phyloP scores from a whole-genome alignment of 2,329 filamentous ascomycete genomes.

The Stagonosporopsis rhizophila region DNA sequence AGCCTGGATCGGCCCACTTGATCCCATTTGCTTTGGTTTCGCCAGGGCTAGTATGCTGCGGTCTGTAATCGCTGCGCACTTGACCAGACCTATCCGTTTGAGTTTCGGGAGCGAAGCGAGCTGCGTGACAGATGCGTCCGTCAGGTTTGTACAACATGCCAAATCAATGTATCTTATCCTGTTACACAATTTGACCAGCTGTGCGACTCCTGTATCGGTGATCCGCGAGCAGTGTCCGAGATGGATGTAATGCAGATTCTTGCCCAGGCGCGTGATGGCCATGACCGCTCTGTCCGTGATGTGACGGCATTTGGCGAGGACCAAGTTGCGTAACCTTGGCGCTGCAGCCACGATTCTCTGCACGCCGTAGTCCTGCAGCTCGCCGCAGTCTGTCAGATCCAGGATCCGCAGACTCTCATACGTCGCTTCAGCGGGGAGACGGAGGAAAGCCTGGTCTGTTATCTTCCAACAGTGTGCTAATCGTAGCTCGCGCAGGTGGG shows the following conservation, averaged over 20 bases:
- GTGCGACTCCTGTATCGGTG: slow-evolving; percentile 86
- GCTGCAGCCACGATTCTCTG: slow-evolving; percentile 86
- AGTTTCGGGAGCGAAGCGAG: slow-evolving; percentile 89
- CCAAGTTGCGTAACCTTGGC: slow-evolving; percentile 87
- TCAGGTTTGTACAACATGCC: slow-evolving; percentile 90
- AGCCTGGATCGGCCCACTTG: slow-evolving; percentile 63
- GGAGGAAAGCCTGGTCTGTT: slow-evolving; percentile 86
- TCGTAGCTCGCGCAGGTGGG: slow-evolving; percentile 86
- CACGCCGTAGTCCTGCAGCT: slow-evolving; percentile 84
- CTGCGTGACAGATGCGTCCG: slow-evolving; percentile 83
- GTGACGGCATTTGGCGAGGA: slow-evolving; percentile 91
- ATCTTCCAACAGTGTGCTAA: slow-evolving; percentile 85
- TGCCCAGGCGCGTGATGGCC: slow-evolving; percentile 86
- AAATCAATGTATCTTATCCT: slow-evolving; percentile 97
- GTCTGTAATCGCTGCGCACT: slow-evolving; percentile 90
- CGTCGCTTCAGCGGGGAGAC: slow-evolving; percentile 69
- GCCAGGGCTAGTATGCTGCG: slow-evolving; percentile 86
- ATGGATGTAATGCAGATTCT: slow-evolving; percentile 96
- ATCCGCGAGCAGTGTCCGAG: slow-evolving; percentile 92
- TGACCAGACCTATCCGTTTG: slow-evolving; percentile 92
- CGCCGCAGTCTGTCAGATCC: slow-evolving; percentile 86
- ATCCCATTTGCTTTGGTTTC: slow-evolving; percentile 64
- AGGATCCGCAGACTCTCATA: slow-evolving; percentile 93
- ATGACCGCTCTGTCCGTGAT: slow-evolving; percentile 89
- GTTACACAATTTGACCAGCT: slow-evolving; percentile 84